A percentile compares a stretch with the other conserved stretches of the same genome.
These are phyloP conservation scores for Phyllosticta paracitricarpa DNA, from an alignment of 2,329 filamentous ascomycete species.

Conservation along the genomic window DNA sequence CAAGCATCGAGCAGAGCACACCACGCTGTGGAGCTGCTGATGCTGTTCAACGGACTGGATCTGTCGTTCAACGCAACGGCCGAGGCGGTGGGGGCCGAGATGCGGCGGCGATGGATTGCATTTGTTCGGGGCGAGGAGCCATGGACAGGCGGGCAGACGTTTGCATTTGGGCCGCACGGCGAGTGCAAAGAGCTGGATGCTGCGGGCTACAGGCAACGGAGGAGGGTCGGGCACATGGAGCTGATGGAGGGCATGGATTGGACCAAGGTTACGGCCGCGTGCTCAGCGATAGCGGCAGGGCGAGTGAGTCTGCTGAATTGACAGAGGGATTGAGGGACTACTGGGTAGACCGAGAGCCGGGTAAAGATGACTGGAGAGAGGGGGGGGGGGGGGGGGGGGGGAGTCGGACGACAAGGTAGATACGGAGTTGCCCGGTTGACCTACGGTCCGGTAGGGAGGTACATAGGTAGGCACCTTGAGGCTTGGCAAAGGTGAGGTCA, in stretches of 20 bases:
- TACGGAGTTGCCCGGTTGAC: neutral
- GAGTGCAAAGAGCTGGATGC: constrained; percentile 24
- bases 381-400: no score
- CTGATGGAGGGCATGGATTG: constrained; percentile 21
- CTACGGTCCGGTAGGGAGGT: neutral
- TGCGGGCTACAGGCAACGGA: constrained; percentile 23
- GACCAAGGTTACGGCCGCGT: constrained; percentile 22
- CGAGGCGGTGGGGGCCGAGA: constrained; percentile 22
- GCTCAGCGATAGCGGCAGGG: constrained; percentile 27
- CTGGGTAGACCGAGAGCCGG: neutral
- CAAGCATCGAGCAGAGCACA: constrained; percentile 37
- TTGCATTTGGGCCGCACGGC: constrained; percentile 34
- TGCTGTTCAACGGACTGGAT: constrained; percentile 35
- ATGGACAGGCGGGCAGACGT: constrained; percentile 25
- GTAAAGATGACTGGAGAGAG: neutral
- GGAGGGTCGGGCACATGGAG: constrained; percentile 23
- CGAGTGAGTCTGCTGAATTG: constrained; percentile 28
- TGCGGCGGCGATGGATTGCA: constrained; percentile 32
- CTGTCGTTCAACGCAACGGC: constrained; percentile 27
- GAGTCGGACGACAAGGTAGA: neutral
- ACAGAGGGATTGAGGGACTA: neutral
- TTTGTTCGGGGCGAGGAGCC: constrained; percentile 30
- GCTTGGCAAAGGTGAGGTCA: neutral
- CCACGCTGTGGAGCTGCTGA: constrained; percentile 38
- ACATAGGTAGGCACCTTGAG: no score